Evolutionary conservation across 139 green algal genomes (phyloP).

Genomic region (Desmodesmus armatus): DNA sequence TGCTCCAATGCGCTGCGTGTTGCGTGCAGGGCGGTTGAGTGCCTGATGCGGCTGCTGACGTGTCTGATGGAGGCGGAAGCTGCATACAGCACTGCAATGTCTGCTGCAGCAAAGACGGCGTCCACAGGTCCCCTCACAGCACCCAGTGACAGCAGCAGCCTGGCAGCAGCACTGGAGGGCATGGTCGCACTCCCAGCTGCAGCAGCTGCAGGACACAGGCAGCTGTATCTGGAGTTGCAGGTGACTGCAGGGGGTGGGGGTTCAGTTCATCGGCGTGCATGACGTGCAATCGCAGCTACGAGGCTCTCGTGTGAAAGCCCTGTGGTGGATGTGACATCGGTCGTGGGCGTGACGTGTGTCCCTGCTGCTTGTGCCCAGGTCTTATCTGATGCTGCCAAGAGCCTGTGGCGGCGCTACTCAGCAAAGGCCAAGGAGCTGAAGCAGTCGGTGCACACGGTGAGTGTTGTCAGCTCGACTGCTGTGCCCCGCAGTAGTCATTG

Average conservation of each 20-base stretch:
- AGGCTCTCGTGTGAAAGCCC: no score
- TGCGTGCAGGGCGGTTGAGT: constrained; percentile 14
- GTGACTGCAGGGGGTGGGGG: not conserved
- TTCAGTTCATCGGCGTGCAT: not conserved
- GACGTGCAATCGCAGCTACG: no score
- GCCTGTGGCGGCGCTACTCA: constrained; percentile 5
- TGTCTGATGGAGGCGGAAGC: constrained; percentile 38
- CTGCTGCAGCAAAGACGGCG: constrained; percentile 35
- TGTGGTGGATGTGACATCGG: no score
- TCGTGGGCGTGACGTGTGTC: no score
- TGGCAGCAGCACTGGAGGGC: constrained; percentile 33
- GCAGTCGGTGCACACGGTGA: not conserved
- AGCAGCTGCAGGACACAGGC: constrained; percentile 24
- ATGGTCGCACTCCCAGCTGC: constrained; percentile 26
- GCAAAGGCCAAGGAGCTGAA: constrained; percentile 27
- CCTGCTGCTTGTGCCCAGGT: not conserved
- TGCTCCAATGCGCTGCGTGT: no score
- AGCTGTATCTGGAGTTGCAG: constrained; percentile 37
- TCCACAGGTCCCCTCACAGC: constrained; percentile 25
- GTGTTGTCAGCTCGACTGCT: no score
- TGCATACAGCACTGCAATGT: constrained; percentile 35
- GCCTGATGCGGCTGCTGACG: constrained; percentile 26
- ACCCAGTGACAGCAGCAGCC: not conserved
- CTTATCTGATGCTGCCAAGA: not conserved
- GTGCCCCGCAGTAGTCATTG: no score